Conservation (phyloP, 345 rosid genomes). For the Heritiera fomes region DNA sequence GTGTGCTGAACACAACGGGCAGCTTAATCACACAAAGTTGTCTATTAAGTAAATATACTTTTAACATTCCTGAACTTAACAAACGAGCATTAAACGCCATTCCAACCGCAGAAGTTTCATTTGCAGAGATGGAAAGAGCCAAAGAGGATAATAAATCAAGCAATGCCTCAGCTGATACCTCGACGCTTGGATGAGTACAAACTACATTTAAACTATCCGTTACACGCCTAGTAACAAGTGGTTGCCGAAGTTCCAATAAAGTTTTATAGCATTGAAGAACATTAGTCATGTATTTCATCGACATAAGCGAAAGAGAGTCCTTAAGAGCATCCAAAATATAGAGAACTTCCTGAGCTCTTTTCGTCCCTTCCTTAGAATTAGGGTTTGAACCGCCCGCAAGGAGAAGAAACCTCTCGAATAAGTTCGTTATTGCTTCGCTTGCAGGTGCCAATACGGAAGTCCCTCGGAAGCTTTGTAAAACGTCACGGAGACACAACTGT, state of each 20-base stretch:
- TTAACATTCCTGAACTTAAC: constrained; percentile 72
- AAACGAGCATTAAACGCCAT: constrained; percentile 75
- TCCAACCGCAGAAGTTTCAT: constrained; percentile 68
- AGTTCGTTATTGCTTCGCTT: constrained; percentile 67
- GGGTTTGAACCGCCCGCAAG: constrained; percentile 65
- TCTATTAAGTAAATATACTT: constrained; percentile 63
- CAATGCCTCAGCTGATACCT: constrained; percentile 67
- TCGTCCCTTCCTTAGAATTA: constrained; percentile 50
- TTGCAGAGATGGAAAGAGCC: constrained; percentile 51
- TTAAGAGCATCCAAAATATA: constrained; percentile 64
- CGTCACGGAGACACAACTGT: constrained; percentile 55
- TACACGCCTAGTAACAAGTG: constrained; percentile 64
- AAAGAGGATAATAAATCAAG: constrained; percentile 60
- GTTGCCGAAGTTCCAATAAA: constrained; percentile 59
- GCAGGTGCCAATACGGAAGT: constrained; percentile 50
- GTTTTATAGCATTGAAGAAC: constrained; percentile 66
- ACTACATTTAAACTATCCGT: constrained; percentile 67
- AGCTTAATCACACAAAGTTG: constrained; percentile 70
- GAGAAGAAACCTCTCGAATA: constrained; percentile 66
- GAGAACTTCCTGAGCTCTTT: constrained; percentile 79
- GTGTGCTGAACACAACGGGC: constrained; percentile 67
- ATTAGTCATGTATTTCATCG: constrained; percentile 46
- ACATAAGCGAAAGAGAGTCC: constrained; percentile 79
- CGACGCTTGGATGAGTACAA: constrained; percentile 52
- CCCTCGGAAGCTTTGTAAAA: constrained; percentile 57